Evolutionary conservation across 768 basidiomycete genomes (phyloP), one percentile per base, ranked within the genome.

Genomic region (Trametopsis cervina): DNA sequence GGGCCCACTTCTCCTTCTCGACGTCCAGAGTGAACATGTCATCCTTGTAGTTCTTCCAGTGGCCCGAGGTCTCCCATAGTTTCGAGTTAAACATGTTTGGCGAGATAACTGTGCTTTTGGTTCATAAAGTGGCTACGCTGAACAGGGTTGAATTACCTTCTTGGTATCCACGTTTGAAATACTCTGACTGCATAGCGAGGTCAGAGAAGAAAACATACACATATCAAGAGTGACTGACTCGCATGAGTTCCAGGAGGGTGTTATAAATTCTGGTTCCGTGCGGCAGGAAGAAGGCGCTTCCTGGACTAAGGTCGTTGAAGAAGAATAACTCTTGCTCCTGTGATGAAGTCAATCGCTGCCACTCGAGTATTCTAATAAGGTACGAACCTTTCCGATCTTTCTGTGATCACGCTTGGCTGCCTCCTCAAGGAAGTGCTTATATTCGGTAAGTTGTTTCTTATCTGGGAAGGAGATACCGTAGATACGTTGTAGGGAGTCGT

Each of bases 391-490:
- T 47, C 90, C 96, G 50, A 99, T 98, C 71, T 89, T 91, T 39
- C 96, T 73, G 62, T 98, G 96, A 65, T 99, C 95, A 4, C 95
- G 85, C 66, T 89, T 96, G n/a, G 95, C 94, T 44, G 96, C 96
- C 66, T 99, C 95, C 24, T 81, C 94, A 48, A 98, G 77, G 76
- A 96, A 96, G 40, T 75, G 78, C 72, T 98, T 97, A 78, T 98
- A 92, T 51, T 97, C 96, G 12, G 82, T 71, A 56, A 98, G 69
- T 63, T 95, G 90, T 65, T 96, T 95, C 69, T 88, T 88, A 69
- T 98, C 96, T 0, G 96, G 96, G 81, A 98, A 99, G 0, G 94
- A 96, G 64, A 99, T 91, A 50, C 96, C 96, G 64, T 98, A 99
- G 55, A 99, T 80, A 27, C 96, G 86, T 63, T 98, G 96, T 24